A percentile compares a stretch with the other conserved stretches of the same genome.
These are phyloP conservation scores for Plectosphaerella plurivora DNA, from an alignment of 2,329 filamentous ascomycete genomes.

Conservation along the genomic window DNA sequence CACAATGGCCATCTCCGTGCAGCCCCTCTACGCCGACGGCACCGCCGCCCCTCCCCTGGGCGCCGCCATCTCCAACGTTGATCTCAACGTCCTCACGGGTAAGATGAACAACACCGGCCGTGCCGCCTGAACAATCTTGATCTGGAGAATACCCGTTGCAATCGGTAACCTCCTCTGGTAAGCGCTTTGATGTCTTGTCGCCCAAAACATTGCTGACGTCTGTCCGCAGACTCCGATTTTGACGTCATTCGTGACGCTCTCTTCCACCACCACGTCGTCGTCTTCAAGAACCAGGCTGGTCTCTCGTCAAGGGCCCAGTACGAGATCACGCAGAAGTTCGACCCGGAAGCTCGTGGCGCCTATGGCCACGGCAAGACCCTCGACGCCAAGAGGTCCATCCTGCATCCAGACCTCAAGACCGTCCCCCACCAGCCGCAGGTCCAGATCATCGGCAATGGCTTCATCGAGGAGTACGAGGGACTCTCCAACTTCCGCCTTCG, in stretches of 20 bases:
- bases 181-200: conserved; percentile 18
- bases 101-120: conserved; percentile 23
- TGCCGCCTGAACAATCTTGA: neutral
- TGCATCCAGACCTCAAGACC: conserved; percentile 77
- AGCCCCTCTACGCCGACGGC: too few relatives aligned
- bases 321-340: conserved; percentile 69
- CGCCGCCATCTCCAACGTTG: conserved; percentile 50
- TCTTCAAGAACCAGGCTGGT: conserved; percentile 64
- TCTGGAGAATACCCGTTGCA: conserved; percentile 51
- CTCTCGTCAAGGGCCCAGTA: conserved; percentile 68
- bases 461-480: conserved; percentile 65
- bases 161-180: conserved; percentile 57
- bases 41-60: conserved; percentile 41
- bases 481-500: conserved; percentile 62
- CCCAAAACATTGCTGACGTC: conserved; percentile 10
- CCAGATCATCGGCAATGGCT: conserved; percentile 75
- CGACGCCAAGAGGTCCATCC: conserved; percentile 58
- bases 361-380: conserved; percentile 77
- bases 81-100: conserved; percentile 61
- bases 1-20: too few relatives aligned
- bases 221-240: conserved; percentile 55
- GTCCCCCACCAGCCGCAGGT: conserved; percentile 72
- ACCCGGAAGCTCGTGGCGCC: conserved; percentile 55
- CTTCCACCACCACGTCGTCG: conserved; percentile 63
- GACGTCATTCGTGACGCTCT: conserved; percentile 58